Base-by-base conservation (phyloP, 2,329 filamentous ascomycete genomes). In the Colletotrichum acutatum region DNA sequence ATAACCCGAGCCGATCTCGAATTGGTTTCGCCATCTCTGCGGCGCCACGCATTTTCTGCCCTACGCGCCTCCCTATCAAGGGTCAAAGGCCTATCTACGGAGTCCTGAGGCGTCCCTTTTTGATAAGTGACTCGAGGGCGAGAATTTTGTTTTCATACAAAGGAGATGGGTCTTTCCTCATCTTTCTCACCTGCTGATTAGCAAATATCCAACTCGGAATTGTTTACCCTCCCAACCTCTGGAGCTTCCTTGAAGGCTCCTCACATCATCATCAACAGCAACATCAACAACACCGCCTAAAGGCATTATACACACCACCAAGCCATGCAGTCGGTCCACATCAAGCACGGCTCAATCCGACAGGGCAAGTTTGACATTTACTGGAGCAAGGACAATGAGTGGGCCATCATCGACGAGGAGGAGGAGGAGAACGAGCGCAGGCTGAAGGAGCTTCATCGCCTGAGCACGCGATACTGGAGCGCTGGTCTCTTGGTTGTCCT, bases 331-430 rank as follows among this genome's bases (percentile, higher is more conserved):
- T 37, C 61, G 61, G 30, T 64, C 61, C 61, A 64, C 49, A 64
- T 64, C 22, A 22, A 24, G 30, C 61, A 37, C 16, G 61, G 61
- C 46, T 64, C 61, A 46, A 49, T 64, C 34, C 61, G 61, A n/a
- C 61, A 64, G 32, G 61, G 61, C 62, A 65, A 65, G 52, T 65
- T 28, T 49, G 62, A 65, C 57, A 28, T 56, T 3, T 62, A 53
- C 24, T 65, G 68, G 59, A 73, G 59, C 66, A 73, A 66, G 67
- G 71, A 72, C 52, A 69, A 73, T 24, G 71, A 73, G 67, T 73
- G 71, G 71, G 71, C 71, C 56, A 73, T 73, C 34, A 73, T 73
- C 30, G 71, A 73, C 24, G 71, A 73, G n/a, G 71, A 73, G 49
- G 71, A 73, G 24, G 71, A 73, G 49, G 71, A 73, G 56, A 42